A percentile compares a stretch with the other conserved stretches of the same genome.
phyloP scores from a whole-genome alignment of 345 rosid species.

The Moricandia moricandioides region DNA sequence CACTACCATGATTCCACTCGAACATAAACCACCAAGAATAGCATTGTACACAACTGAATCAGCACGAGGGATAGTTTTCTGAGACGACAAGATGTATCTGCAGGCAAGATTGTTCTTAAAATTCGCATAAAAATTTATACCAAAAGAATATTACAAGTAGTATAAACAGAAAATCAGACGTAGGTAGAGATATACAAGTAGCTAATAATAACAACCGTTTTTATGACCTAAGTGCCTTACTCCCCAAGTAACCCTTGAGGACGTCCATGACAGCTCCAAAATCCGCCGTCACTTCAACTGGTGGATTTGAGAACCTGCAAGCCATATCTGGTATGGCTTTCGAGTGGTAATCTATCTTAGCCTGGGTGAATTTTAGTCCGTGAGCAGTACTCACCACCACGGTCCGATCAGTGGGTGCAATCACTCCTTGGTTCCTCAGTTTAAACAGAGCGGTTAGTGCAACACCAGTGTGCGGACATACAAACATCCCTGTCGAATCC shows the following conservation, averaged over 20 bases:
- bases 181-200: constrained; percentile 1
- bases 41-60: too few relatives aligned
- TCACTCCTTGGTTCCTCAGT: constrained; percentile 65
- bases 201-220: not conserved
- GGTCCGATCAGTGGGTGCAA: constrained; percentile 55
- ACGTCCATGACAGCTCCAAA: constrained; percentile 79
- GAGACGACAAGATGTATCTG: not conserved
- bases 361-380: constrained; percentile 69
- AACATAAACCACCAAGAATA: too few relatives aligned
- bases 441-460: constrained; percentile 72
- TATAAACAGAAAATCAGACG: not conserved
- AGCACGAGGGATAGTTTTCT: too few relatives aligned
- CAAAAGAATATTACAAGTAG: not conserved
- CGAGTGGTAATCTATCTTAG: constrained; percentile 74
- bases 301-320: constrained; percentile 65
- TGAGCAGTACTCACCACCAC: constrained; percentile 87
- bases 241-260: constrained; percentile 51
- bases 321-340: constrained; percentile 63
- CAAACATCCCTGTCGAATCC: constrained; percentile 86
- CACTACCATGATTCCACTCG: too few relatives aligned
- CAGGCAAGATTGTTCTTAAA: not conserved
- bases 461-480: constrained; percentile 85
- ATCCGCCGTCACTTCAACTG: constrained; percentile 65
- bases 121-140: not conserved
- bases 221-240: constrained; percentile 38